These are phyloP conservation scores for Fraxinus velutina DNA, from an alignment of 305 asterid genomes.

Conservation along the genomic window DNA sequence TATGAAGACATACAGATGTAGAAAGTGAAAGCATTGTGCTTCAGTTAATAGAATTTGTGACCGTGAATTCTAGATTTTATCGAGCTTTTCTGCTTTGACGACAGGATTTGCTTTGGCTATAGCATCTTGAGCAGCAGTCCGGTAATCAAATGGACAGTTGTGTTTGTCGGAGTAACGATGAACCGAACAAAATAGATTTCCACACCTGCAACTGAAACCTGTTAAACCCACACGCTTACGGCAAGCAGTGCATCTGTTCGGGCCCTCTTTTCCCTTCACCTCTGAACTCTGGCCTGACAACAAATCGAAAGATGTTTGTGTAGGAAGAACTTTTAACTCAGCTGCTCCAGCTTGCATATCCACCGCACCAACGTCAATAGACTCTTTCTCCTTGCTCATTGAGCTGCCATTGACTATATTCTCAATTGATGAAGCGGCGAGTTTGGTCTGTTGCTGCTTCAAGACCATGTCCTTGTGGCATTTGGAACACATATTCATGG, in stretches of 20 bases:
- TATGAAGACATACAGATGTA: conserved; percentile 24
- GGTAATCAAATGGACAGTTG: conserved; percentile 55
- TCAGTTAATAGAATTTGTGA: not conserved
- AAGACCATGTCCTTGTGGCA: conserved; percentile 52
- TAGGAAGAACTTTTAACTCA: conserved; percentile 29
- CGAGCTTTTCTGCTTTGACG: conserved; percentile 54
- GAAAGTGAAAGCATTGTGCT: conserved; percentile 22
- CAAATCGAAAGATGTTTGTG: conserved; percentile 21
- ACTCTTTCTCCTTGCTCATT: conserved; percentile 25
- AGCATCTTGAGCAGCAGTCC: conserved; percentile 45
- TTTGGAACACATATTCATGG: conserved; percentile 70
- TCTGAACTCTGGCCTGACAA: conserved; percentile 24
- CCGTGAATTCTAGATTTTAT: conserved; percentile 37
- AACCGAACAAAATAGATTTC: conserved; percentile 48
- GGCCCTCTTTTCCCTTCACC: conserved; percentile 45
- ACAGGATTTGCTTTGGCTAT: conserved; percentile 57
- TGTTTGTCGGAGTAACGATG: conserved; percentile 68
- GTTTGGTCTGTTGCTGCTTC: conserved; percentile 46
- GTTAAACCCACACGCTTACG: conserved; percentile 59
- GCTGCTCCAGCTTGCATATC: conserved; percentile 19
- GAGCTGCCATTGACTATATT: conserved; percentile 49
- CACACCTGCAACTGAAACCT: conserved; percentile 62
- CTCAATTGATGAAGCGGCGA: conserved; percentile 55
- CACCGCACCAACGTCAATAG: conserved; percentile 20
- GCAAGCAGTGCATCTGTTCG: conserved; percentile 50